Evolutionary conservation across 768 basidiomycete genomes (phyloP), one percentile per base, ranked within the genome.

Genomic region (Ramaria sp.): DNA sequence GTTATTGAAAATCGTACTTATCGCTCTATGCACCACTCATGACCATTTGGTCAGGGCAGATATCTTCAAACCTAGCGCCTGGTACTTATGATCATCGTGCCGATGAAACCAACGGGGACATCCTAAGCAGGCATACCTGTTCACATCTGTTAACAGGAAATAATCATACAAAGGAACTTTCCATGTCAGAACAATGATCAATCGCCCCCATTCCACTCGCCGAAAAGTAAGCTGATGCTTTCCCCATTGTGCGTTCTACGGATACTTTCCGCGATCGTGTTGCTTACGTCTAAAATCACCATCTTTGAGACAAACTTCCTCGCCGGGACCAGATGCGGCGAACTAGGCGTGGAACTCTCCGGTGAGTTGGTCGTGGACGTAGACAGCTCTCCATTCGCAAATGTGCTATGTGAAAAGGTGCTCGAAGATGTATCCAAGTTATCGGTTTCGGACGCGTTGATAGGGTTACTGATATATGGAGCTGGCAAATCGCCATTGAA

Each of bases 211-310:
- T 10, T 37, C 82, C 85, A 88, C 62, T 90, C 89, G 38, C 85
- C 87, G 60, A 94, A 93, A 10, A 94, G 71, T 34, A 92, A 65
- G 59, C 87, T 89, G 63, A 94, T 92, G 58, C 88, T 91, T 70
- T 94, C 91, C 55, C 92, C 91, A 58, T 94, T 94, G 67, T 94
- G 91, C 3, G 89, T 93, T 57, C 95, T 77, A 39, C 96, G 83
- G 53, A 99, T 96, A 60, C 89, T 92, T 73, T 99, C 96, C 5
- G 96, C 88, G 60, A 99, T 83, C 36, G 88, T 90, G 25, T 89
- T 80, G 64, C 84, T 88, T 63, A 98, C 79, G 69, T 99, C 96
- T 62, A 99, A 81, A 7, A 86, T 84, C 61, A 86, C 79, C 52
- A 99, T 74, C 67, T 96, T 97, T 32, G 78, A 73, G 62, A 37